Percentiles rank a stretch among this genome's conserved stretches.
Evolutionary conservation across 1,284 basidiomycete genomes (phyloP).

Genomic region (Cronartium ribicola): DNA sequence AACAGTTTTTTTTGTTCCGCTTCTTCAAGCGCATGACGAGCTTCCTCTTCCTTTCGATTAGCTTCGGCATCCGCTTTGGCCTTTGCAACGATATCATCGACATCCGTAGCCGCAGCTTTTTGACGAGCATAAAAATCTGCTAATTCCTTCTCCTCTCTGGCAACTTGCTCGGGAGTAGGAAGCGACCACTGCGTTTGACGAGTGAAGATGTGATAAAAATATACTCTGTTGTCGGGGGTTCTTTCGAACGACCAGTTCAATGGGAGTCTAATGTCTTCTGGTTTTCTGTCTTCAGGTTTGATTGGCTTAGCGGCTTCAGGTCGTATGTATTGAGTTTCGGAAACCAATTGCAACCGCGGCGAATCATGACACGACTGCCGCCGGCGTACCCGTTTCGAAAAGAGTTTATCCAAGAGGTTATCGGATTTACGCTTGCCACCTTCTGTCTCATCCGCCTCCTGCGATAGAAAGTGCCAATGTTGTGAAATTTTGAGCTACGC

Average conservation of each 20-base stretch:
- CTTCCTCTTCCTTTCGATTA: conserved; percentile 49
- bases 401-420: conserved; percentile 22
- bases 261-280: conserved; percentile 34
- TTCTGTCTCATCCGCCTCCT: conserved; percentile 47
- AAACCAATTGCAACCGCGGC: conserved; percentile 42
- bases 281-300: conserved; percentile 30
- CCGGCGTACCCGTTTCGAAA: conserved; percentile 26
- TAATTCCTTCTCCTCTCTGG: not conserved
- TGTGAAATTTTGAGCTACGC: conserved; percentile 10
- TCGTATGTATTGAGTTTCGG: conserved; percentile 42
- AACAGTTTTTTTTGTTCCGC: conserved; percentile 47
- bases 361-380: conserved; percentile 36
- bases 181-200: conserved; percentile 40
- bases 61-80: conserved; percentile 55
- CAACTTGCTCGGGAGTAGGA: conserved; percentile 34
- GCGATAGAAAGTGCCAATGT: not conserved
- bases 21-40: conserved; percentile 46
- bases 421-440: conserved; percentile 36
- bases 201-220: conserved; percentile 42
- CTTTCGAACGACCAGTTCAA: conserved; percentile 41
- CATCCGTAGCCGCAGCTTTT: conserved; percentile 41
- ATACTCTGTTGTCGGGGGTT: conserved; percentile 14
- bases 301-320: conserved; percentile 43
- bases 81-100: conserved; percentile 50
- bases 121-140: conserved; percentile 22